Evolutionary conservation across 805 yeast genomes (phyloP), one percentile per base, ranked within the genome.

Genomic region (Pichia rugopelliculosa): DNA sequence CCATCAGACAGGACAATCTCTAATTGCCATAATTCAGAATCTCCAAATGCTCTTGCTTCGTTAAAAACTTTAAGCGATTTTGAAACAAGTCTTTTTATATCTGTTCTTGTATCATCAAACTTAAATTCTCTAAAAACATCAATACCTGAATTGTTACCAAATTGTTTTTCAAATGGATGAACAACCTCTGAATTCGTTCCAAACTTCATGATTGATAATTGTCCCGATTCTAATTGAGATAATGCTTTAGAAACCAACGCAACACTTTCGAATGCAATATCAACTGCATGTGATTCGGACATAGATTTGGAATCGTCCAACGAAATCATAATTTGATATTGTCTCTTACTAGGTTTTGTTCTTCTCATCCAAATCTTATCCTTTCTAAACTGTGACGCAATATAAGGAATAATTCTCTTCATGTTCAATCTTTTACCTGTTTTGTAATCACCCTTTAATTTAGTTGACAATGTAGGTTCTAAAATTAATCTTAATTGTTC

Each of bases 301-400:
- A 93, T 93, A 1, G 98, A 91, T 65, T 87, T 89, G 26, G 99
- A 93, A 63, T 93, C 96, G 70, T 93, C 99, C 42, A 93, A 85
- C 1, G 99, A 90, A 55, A 93, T 85, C 96, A 95, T 87, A 53
- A 93, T 87, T 70, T 93, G 99, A 65, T 93, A 93, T 63, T 90
- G 93, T 59, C 99, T 82, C 71, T 93, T 93, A 56, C 95, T 86
- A 48, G 99, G 99, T 62, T 93, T 91, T 7, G 97, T 89, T 67
- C 99, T 80, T 63, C 96, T 80, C 69, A 93, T 76, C 99, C 99
- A 93, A 49, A 93, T 93, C 73, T 93, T 93, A 66, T 93, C 99
- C 65, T 93, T 93, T 60, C 96, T 82, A 78, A 88, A 93, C 59
- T 89, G 96, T 36, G 96, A 87, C 0, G 99, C 99, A 71, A 93